These are phyloP conservation scores for Ceratocystis diversiconidia DNA, from an alignment of 2,329 filamentous ascomycete species.

Conservation along the genomic window DNA sequence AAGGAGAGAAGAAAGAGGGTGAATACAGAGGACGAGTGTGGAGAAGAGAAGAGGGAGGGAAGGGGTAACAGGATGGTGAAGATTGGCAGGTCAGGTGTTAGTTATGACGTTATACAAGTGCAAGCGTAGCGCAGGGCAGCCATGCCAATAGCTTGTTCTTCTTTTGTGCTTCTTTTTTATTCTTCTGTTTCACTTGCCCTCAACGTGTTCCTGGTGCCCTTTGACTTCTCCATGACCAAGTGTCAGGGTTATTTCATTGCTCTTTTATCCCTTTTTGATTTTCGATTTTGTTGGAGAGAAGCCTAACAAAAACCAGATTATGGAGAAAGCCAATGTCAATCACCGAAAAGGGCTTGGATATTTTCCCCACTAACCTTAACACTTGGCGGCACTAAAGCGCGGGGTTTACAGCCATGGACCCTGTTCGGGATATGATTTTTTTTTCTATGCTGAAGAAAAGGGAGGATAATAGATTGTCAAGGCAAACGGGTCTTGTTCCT, in stretches of 20 bases:
- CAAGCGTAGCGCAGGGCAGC: background rate
- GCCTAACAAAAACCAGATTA: too few species aligned
- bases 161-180: background rate
- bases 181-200: background rate
- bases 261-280: background rate
- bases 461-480: background rate
- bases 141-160: background rate
- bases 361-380: constrained; percentile 3
- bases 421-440: background rate
- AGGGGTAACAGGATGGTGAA: background rate
- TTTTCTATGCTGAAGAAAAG: background rate
- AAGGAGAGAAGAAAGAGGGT: too few species aligned
- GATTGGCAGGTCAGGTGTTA: background rate
- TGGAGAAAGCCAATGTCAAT: background rate
- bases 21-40: background rate
- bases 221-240: background rate
- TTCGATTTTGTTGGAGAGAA: background rate
- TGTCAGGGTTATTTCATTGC: background rate
- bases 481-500: background rate
- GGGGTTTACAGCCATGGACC: constrained; percentile 6
- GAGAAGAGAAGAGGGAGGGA: background rate
- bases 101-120: background rate
- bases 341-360: background rate
- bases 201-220: background rate
- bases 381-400: constrained; percentile 6